A percentile compares a stretch with the other conserved stretches of the same genome.
phyloP scores from a whole-genome alignment of 2,329 filamentous ascomycete species.

The Xenosphaeropsis pyriputrescens region DNA sequence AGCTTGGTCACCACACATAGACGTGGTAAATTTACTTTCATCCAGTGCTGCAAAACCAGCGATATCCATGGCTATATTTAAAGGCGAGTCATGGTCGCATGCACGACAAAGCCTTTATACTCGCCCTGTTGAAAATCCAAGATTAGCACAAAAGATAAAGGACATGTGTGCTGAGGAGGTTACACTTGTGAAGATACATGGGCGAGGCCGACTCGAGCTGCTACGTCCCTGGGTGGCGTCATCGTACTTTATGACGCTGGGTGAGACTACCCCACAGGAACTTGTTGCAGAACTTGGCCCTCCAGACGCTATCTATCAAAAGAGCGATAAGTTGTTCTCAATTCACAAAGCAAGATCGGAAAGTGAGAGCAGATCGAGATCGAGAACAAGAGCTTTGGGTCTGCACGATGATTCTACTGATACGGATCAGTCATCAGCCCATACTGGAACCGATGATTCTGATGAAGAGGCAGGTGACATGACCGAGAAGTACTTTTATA shows the following conservation, averaged over 20 bases:
- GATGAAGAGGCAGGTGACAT: slow-evolving; percentile 41
- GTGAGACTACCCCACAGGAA: slow-evolving; percentile 84
- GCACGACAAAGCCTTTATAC: slow-evolving; percentile 66
- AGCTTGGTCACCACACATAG: slow-evolving; percentile 59
- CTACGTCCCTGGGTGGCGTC: slow-evolving; percentile 54
- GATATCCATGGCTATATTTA: slow-evolving; percentile 80
- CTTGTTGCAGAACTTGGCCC: slow-evolving; percentile 81
- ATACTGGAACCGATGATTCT: slow-evolving; percentile 53
- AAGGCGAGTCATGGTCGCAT: slow-evolving; percentile 80
- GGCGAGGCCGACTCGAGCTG: slow-evolving; percentile 65
- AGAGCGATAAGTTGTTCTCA: slow-evolving; percentile 76
- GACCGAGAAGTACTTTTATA: slow-evolving; percentile 77
- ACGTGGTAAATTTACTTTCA: slow-evolving; percentile 77
- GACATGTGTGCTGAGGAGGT: slow-evolving; percentile 82
- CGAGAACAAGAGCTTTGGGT: slow-evolving; percentile 20
- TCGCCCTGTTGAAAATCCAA: slow-evolving; percentile 56
- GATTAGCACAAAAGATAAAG: slow-evolving; percentile 55
- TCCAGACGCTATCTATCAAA: slow-evolving; percentile 86
- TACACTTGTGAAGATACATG: slow-evolving; percentile 63
- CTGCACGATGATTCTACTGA: slow-evolving; percentile 44
- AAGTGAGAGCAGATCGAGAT: slow-evolving; percentile 33
- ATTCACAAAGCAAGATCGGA: slow-evolving; percentile 56
- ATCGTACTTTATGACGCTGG: slow-evolving; percentile 59
- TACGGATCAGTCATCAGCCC: slow-evolving; percentile 61
- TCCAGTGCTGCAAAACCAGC: slow-evolving; percentile 64